These are phyloP conservation scores for Leccinum boreale DNA, from an alignment of 768 basidiomycete species.

Conservation along the genomic window DNA sequence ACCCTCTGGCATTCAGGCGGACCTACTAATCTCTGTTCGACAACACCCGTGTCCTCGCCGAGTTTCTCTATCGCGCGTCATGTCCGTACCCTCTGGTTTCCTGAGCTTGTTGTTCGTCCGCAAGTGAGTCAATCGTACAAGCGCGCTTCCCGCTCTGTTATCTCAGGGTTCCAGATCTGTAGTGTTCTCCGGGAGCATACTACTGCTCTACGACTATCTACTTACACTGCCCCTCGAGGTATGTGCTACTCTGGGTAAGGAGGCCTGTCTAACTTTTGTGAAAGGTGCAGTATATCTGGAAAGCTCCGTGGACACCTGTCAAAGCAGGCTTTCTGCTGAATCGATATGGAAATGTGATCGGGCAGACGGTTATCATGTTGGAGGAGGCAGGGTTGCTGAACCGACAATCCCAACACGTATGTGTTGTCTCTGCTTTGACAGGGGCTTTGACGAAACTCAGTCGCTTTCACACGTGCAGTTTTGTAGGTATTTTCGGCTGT, in stretches of 20 bases:
- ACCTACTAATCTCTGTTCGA: neutral
- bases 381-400: constrained; percentile 1
- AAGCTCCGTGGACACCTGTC: constrained; percentile 9
- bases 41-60: neutral
- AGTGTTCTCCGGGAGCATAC: neutral
- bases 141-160: neutral
- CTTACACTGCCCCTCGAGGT: constrained; percentile 12
- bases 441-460: neutral
- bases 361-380: constrained; percentile 6
- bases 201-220: constrained; percentile 10
- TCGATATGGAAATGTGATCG: constrained; percentile 17
- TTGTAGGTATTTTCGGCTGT: constrained; percentile 10
- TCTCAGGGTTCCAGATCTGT: neutral
- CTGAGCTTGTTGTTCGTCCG: neutral
- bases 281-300: constrained; percentile 16
- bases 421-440: neutral
- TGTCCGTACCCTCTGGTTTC: neutral
- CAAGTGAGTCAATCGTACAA: neutral
- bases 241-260: neutral
- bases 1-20: neutral
- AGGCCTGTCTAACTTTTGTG: neutral
- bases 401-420: constrained; percentile 2
- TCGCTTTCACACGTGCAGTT: neutral
- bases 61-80: neutral
- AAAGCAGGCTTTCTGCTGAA: constrained; percentile 14